These are phyloP conservation scores for Suillus brevipes DNA, from an alignment of 768 basidiomycete species.

Conservation along the genomic window DNA sequence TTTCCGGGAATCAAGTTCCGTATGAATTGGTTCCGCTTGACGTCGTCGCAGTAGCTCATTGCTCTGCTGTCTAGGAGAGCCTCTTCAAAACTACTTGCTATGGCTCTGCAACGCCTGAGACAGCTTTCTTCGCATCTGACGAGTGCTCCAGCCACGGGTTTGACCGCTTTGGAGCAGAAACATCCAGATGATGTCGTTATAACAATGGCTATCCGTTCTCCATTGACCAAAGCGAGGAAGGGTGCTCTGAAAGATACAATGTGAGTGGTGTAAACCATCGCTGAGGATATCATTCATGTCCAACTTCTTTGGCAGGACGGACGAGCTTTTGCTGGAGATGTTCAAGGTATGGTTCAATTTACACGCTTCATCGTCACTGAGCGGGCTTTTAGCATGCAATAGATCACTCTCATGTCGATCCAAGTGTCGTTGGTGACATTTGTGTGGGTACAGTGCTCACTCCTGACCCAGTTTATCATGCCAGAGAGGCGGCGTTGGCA, in stretches of 20 bases:
- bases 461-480: constrained; percentile 64
- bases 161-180: constrained; percentile 55
- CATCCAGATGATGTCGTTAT: constrained; percentile 78
- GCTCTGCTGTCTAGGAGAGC: not conserved
- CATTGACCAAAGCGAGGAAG: constrained; percentile 74
- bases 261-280: constrained; percentile 34
- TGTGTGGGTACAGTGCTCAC: constrained; percentile 78
- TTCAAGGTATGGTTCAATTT: constrained; percentile 53
- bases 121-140: constrained; percentile 64
- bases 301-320: constrained; percentile 48
- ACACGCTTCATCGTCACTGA: not conserved
- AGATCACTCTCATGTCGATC: constrained; percentile 57
- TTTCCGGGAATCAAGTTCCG: not conserved
- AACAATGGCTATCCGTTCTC: constrained; percentile 77
- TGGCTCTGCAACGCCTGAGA: constrained; percentile 60
- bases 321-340: constrained; percentile 81
- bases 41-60: not conserved
- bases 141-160: constrained; percentile 39
- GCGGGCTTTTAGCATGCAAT: constrained; percentile 52
- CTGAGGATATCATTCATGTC: not conserved
- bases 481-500: constrained; percentile 71
- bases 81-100: constrained; percentile 9
- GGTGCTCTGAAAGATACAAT: constrained; percentile 73
- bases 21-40: not conserved
- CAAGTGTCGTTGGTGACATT: constrained; percentile 69